These are phyloP conservation scores for Stemphylium lycopersici DNA, from an alignment of 2,329 filamentous ascomycete species.

Conservation along the genomic window DNA sequence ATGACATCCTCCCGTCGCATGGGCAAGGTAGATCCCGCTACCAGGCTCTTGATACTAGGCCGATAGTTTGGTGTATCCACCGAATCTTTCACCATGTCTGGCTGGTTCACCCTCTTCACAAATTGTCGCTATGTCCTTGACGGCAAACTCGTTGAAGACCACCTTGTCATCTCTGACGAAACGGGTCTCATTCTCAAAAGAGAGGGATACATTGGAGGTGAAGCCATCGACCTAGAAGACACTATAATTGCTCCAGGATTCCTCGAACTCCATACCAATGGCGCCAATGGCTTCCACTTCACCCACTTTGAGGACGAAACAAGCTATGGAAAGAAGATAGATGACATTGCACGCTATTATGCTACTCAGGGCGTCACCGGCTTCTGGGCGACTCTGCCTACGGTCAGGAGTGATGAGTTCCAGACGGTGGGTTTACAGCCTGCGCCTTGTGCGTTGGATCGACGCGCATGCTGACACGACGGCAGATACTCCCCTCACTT, in stretches of 20 bases:
- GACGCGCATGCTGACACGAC: constrained; percentile 9
- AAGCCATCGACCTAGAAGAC: constrained; percentile 56
- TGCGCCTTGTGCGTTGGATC: neutral
- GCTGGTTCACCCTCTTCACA: constrained; percentile 55
- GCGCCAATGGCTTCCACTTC: constrained; percentile 61
- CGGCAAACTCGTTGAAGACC: constrained; percentile 52
- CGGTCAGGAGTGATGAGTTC: constrained; percentile 55
- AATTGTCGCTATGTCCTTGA: constrained; percentile 54
- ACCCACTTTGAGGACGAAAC: constrained; percentile 54
- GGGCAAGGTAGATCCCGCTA: constrained; percentile 8
- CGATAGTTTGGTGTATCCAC: neutral
- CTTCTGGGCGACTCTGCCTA: constrained; percentile 62
- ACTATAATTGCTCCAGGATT: constrained; percentile 61
- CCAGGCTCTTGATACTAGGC: constrained; percentile 4
- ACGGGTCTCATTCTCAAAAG: constrained; percentile 52
- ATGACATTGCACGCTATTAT: constrained; percentile 56
- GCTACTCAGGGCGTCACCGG: constrained; percentile 59
- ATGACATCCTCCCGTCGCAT: constrained; percentile 5
- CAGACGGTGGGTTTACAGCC: constrained; percentile 43
- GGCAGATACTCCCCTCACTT: constrained; percentile 57
- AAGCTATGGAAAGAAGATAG: constrained; percentile 53
- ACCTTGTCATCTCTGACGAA: constrained; percentile 54
- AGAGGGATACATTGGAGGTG: constrained; percentile 53
- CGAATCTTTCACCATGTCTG: constrained; percentile 39
- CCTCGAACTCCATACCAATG: constrained; percentile 63